A percentile compares a stretch with the other conserved stretches of the same genome.
Conservation (phyloP, 352 stramenopile genomes). For the Phytophthora pluvialis region DNA sequence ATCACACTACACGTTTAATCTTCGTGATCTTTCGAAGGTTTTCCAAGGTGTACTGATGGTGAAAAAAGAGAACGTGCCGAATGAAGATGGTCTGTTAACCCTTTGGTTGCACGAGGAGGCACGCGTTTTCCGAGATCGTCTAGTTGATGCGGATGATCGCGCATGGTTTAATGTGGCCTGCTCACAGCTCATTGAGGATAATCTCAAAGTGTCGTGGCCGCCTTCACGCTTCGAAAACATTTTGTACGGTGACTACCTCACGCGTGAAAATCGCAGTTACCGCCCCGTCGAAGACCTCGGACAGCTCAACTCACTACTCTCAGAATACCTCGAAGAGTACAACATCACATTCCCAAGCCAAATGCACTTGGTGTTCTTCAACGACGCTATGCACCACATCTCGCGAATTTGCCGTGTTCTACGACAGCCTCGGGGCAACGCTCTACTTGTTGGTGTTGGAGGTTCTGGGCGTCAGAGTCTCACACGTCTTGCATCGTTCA, state of each 20-base stretch:
- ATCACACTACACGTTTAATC: slow-evolving; percentile 95
- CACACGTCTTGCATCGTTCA: slow-evolving; percentile 91
- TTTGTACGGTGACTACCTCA: slow-evolving; percentile 93
- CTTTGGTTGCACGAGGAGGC: slow-evolving; percentile 94
- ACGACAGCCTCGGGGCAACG: slow-evolving; percentile 91
- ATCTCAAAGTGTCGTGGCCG: slow-evolving; percentile 66
- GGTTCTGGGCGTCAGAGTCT: slow-evolving; percentile 92
- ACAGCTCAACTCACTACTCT: slow-evolving; percentile 79
- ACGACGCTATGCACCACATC: slow-evolving; percentile 95
- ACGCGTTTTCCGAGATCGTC: slow-evolving; percentile 92
- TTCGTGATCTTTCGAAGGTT: slow-evolving; percentile 93
- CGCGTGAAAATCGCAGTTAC: slow-evolving; percentile 80
- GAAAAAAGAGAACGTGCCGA: slow-evolving; percentile 77
- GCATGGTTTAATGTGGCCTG: slow-evolving; percentile 88
- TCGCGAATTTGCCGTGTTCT: slow-evolving; percentile 93
- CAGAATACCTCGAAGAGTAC: slow-evolving; percentile 94
- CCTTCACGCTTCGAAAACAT: slow-evolving; percentile 79
- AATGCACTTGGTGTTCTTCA: slow-evolving; percentile 97
- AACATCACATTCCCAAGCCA: slow-evolving; percentile 93
- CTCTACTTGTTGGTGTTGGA: slow-evolving; percentile 92
- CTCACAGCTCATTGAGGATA: slow-evolving; percentile 73
- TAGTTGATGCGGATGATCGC: slow-evolving; percentile 89
- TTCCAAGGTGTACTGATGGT: slow-evolving; percentile 95
- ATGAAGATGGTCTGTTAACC: slow-evolving; percentile 76
- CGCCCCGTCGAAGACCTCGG: slow-evolving; percentile 68